A percentile compares a stretch with the other conserved stretches of the same genome.
Evolutionary conservation across 805 yeast species (phyloP).

Genomic region (Helenozyma baotianmanensis): DNA sequence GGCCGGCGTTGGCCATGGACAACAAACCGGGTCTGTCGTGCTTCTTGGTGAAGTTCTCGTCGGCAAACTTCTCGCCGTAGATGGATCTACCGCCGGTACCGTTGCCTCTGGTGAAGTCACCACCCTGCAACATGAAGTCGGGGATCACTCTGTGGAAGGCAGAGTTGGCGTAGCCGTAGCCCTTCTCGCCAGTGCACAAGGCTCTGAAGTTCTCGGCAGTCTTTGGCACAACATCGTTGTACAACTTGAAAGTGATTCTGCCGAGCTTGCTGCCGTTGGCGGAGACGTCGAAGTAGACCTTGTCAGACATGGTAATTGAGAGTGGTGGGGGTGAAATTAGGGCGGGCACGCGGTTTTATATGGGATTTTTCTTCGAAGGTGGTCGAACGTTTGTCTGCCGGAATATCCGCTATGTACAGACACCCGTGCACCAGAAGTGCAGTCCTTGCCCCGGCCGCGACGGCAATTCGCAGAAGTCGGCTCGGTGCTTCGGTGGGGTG

Average conservation of each 20-base stretch:
- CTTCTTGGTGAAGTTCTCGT: conserved; percentile 74
- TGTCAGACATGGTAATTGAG: conserved; percentile 44
- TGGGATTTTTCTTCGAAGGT: conserved; percentile 4
- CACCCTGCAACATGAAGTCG: conserved; percentile 91
- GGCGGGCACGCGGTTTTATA: conserved; percentile 7
- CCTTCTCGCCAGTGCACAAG: conserved; percentile 90
- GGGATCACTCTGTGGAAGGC: conserved; percentile 97
- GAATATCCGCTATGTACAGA: background rate
- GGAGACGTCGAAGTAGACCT: conserved; percentile 79
- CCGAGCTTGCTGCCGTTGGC: conserved; percentile 70
- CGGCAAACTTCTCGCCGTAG: conserved; percentile 82
- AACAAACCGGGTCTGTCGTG: conserved; percentile 84
- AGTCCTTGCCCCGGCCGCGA: no score
- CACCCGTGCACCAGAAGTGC: background rate
- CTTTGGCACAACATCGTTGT: conserved; percentile 90
- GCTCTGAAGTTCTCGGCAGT: conserved; percentile 96
- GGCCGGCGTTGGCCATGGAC: conserved; percentile 98
- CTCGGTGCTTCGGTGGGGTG: no score
- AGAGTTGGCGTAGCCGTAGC: conserved; percentile 81
- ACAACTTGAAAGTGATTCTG: conserved; percentile 80
- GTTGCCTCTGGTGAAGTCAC: conserved; percentile 71
- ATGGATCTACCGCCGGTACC: conserved; percentile 94
- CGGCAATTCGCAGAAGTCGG: no score
- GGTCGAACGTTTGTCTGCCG: conserved; percentile 7
- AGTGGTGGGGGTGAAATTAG: conserved; percentile 1